Percentiles rank a stretch among this genome's conserved stretches.
phyloP scores from a whole-genome alignment of 306 rosid species.

The Morella rubra region DNA sequence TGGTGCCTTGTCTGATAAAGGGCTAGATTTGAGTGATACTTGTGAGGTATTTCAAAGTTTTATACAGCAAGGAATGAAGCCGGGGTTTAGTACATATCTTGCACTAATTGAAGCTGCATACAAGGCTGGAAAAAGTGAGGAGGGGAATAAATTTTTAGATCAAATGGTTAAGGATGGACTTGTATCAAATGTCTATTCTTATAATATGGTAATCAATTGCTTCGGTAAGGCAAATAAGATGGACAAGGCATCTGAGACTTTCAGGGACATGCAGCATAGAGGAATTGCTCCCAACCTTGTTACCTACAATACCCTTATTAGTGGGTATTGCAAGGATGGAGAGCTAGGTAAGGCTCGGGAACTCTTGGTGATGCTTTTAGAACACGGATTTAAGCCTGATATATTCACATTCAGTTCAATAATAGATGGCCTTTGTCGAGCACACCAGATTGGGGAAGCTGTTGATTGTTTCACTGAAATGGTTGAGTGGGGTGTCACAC shows the following conservation, averaged over 20 bases:
- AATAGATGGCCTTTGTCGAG: conserved; percentile 76
- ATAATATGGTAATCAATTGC: conserved; percentile 75
- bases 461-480: conserved; percentile 78
- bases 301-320: conserved; percentile 76
- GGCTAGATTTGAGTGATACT: conserved; percentile 41
- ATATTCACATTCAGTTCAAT: conserved; percentile 72
- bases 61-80: conserved; percentile 50
- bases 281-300: conserved; percentile 74
- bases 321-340: conserved; percentile 65
- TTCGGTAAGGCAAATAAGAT: conserved; percentile 60
- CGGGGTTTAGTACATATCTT: conserved; percentile 57
- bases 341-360: conserved; percentile 50
- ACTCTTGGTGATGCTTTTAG: conserved; percentile 62
- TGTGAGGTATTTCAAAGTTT: conserved; percentile 53
- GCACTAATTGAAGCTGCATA: conserved; percentile 56
- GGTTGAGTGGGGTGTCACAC: conserved; percentile 69
- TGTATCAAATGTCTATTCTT: conserved; percentile 51
- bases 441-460: conserved; percentile 52
- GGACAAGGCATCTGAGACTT: conserved; percentile 57
- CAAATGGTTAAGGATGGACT: conserved; percentile 54
- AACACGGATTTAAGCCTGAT: conserved; percentile 62
- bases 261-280: conserved; percentile 48
- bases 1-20: conserved; percentile 67
- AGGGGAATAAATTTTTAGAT: conserved; percentile 49
- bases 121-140: conserved; percentile 42